phyloP scores from a whole-genome alignment of 257 asterid genomes.

The Echium plantagineum region DNA sequence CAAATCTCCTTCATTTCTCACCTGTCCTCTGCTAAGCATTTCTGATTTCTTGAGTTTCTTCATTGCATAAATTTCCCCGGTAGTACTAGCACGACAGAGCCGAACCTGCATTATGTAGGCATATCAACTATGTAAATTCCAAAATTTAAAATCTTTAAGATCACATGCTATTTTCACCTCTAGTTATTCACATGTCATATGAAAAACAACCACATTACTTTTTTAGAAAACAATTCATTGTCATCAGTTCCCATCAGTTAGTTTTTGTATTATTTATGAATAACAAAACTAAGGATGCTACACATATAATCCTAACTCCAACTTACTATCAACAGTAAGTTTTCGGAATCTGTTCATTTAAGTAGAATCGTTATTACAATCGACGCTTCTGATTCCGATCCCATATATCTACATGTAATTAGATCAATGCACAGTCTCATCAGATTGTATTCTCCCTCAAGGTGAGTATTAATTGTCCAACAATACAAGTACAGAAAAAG shows the following conservation, averaged over 20 bases:
- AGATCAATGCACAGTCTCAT: neutral
- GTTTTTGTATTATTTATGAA: neutral
- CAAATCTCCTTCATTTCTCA: conserved; percentile 15
- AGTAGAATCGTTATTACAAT: neutral
- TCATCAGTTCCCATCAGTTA: neutral
- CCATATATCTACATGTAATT: neutral
- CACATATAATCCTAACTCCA: neutral
- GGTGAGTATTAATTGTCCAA: too few species aligned
- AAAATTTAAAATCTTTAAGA: neutral
- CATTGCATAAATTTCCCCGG: conserved; percentile 95
- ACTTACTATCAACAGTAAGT: too few species aligned
- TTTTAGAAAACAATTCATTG: neutral
- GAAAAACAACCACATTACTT: neutral
- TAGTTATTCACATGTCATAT: too few species aligned
- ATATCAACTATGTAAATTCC: conserved; percentile 7
- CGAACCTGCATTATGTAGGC: conserved; percentile 59
- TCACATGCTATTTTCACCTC: neutral
- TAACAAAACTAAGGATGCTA: neutral
- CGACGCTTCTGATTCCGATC: neutral
- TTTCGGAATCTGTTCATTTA: too few species aligned
- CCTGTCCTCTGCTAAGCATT: conserved; percentile 99
- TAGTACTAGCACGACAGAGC: conserved; percentile 69
- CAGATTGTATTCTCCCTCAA: too few species aligned
- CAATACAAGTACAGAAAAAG: too few species aligned
- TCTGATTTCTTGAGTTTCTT: conserved; percentile 89